A percentile compares a stretch with the other conserved stretches of the same genome.
phyloP scores from a whole-genome alignment of 2,329 filamentous ascomycete genomes.

The Zasmidium cellare region DNA sequence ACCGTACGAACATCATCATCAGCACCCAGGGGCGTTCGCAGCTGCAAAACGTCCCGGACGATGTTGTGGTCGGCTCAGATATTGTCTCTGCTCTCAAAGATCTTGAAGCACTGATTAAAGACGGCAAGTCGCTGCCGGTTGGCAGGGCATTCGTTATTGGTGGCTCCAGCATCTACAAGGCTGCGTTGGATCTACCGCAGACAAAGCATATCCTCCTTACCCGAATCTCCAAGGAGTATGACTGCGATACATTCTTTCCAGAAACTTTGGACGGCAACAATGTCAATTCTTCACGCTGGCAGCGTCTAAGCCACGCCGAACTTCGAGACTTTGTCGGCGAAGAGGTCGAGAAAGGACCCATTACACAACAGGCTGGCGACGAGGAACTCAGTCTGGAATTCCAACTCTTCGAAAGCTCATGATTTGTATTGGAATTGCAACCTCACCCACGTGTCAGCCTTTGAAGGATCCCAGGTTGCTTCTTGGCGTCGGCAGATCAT shows the following conservation, averaged over 20 bases:
- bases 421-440: background rate
- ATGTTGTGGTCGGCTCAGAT: slow-evolving; percentile 55
- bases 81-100: slow-evolving; percentile 31
- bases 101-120: slow-evolving; percentile 33
- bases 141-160: slow-evolving; percentile 82
- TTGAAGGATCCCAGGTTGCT: background rate
- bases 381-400: slow-evolving; percentile 32
- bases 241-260: slow-evolving; percentile 75
- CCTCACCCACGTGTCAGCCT: background rate
- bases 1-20: slow-evolving; percentile 79
- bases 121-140: slow-evolving; percentile 36
- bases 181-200: slow-evolving; percentile 62
- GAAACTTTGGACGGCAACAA: slow-evolving; percentile 50
- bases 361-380: slow-evolving; percentile 59
- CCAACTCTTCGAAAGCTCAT: slow-evolving; percentile 31
- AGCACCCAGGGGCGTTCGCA: slow-evolving; percentile 48
- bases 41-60: slow-evolving; percentile 34
- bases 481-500: background rate
- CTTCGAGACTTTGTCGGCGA: slow-evolving; percentile 68
- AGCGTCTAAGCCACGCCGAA: slow-evolving; percentile 50
- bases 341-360: slow-evolving; percentile 54
- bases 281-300: slow-evolving; percentile 52
- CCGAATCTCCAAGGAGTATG: slow-evolving; percentile 66
- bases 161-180: slow-evolving; percentile 79
- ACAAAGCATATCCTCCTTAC: slow-evolving; percentile 69